Percentiles rank a stretch among this genome's conserved stretches.
phyloP scores from a whole-genome alignment of 805 yeast genomes.

The Ogataea pini region DNA sequence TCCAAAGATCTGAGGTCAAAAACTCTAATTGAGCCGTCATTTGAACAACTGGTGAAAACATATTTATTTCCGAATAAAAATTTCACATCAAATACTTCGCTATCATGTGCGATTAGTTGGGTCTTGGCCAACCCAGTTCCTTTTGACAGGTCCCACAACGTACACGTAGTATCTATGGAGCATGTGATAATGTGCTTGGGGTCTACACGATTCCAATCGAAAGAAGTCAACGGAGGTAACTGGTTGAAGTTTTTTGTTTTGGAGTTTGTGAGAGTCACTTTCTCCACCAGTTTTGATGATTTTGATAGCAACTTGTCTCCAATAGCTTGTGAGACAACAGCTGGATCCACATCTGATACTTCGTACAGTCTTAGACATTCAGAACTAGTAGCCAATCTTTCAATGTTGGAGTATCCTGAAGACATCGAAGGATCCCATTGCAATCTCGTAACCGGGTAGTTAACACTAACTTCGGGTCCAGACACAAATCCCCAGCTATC shows the following conservation, averaged over 20 bases:
- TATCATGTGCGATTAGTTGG: constrained; percentile 94
- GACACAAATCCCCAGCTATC: constrained; percentile 45
- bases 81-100: constrained; percentile 90
- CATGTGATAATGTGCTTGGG: constrained; percentile 75
- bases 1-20: constrained; percentile 88
- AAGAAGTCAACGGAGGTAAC: constrained; percentile 87
- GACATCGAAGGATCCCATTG: constrained; percentile 66
- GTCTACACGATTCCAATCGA: constrained; percentile 86
- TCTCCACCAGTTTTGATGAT: constrained; percentile 36
- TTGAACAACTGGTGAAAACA: constrained; percentile 89
- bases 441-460: constrained; percentile 69
- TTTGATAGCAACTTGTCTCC: constrained; percentile 6
- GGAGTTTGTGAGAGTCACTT: constrained; percentile 42
- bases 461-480: constrained; percentile 53
- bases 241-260: constrained; percentile 48
- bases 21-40: constrained; percentile 91
- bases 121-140: constrained; percentile 73
- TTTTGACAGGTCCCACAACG: constrained; percentile 84
- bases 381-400: constrained; percentile 65
- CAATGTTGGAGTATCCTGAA: constrained; percentile 29
- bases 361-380: constrained; percentile 64
- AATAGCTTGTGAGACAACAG: constrained; percentile 7
- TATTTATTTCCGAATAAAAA: constrained; percentile 73
- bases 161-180: constrained; percentile 94
- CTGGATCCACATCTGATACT: constrained; percentile 20